Evolutionary conservation across 1,139 yeast species (phyloP).

Genomic region (Pichia inconspicua): DNA sequence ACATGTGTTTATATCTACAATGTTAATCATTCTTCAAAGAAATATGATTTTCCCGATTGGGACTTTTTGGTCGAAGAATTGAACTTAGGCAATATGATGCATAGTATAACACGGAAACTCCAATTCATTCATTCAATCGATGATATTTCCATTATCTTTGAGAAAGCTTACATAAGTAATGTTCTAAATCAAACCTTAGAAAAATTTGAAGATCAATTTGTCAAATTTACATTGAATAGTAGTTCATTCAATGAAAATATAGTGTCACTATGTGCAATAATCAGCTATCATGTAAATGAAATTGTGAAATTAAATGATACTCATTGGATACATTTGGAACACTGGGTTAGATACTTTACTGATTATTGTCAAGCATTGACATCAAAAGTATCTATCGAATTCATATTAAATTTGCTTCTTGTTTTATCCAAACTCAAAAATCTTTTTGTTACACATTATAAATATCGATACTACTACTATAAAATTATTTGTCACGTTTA

Average conservation of each 20-base stretch:
- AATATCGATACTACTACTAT: slow-evolving; percentile 4
- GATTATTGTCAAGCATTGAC: background rate
- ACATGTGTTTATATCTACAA: slow-evolving; percentile 20
- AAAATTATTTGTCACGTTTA: background rate
- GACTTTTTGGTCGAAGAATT: slow-evolving; percentile 10
- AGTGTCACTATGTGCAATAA: slow-evolving; percentile 11
- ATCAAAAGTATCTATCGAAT: background rate
- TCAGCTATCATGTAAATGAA: slow-evolving; percentile 13
- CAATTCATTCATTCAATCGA: slow-evolving; percentile 18
- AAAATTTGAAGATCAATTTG: slow-evolving; percentile 6
- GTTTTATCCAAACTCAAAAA: background rate
- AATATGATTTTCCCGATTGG: slow-evolving; percentile 15
- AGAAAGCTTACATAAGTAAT: slow-evolving; percentile 17
- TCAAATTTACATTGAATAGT: slow-evolving; percentile 9
- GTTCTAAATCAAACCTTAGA: slow-evolving; percentile 5
- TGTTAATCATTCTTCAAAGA: slow-evolving; percentile 10
- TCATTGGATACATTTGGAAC: slow-evolving; percentile 20
- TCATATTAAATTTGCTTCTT: background rate
- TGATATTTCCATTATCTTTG: slow-evolving; percentile 19
- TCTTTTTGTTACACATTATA: background rate
- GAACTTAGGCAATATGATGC: slow-evolving; percentile 8
- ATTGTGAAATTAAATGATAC: slow-evolving; percentile 2
- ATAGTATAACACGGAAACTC: slow-evolving; percentile 20
- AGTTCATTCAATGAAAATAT: slow-evolving; percentile 7
- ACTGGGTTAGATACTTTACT: slow-evolving; percentile 17